phyloP scores from a whole-genome alignment of 2,329 filamentous ascomycete genomes.

The Hypoxylon sp. region DNA sequence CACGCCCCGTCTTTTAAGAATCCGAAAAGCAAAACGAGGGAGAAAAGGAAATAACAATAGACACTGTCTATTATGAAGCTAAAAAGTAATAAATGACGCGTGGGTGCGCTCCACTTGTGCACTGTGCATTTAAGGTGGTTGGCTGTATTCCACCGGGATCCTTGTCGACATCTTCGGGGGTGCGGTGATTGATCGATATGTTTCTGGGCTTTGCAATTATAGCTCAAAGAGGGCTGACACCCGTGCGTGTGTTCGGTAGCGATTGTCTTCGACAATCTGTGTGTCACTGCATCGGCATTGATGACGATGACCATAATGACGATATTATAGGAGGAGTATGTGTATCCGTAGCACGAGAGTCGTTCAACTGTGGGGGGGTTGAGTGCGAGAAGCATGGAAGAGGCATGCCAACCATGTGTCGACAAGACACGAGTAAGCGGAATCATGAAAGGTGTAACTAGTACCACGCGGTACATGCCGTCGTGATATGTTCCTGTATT shows the following conservation, averaged over 20 bases:
- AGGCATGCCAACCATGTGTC: conserved; percentile 42
- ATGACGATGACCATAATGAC: conserved; percentile 39
- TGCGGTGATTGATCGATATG: conserved; percentile 36
- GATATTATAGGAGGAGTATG: conserved; percentile 37
- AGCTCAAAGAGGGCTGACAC: conserved; percentile 32
- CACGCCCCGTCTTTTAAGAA: conserved; percentile 26
- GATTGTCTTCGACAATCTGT: conserved; percentile 44
- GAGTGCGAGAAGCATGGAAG: conserved; percentile 11
- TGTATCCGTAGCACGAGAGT: conserved; percentile 31
- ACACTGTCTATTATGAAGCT: conserved; percentile 40
- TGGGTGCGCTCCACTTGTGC: conserved; percentile 32
- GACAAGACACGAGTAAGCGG: conserved; percentile 36
- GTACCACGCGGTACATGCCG: conserved; percentile 20
- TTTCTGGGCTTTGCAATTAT: conserved; percentile 39
- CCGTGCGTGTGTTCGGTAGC: conserved; percentile 37
- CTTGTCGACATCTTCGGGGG: conserved; percentile 29
- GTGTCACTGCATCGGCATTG: conserved; percentile 43
- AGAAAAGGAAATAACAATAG: conserved; percentile 25
- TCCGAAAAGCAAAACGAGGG: conserved; percentile 22
- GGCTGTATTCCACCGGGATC: conserved; percentile 35
- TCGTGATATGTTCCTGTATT: conserved; percentile 23
- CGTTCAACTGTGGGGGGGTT: conserved; percentile 35
- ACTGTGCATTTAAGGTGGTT: conserved; percentile 31
- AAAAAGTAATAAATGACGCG: conserved; percentile 41
- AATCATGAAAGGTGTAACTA: conserved; percentile 19